Evolutionary conservation across 1,284 basidiomycete genomes (phyloP), one percentile per base, ranked within the genome.

Genomic region (Testicularia cyperi): DNA sequence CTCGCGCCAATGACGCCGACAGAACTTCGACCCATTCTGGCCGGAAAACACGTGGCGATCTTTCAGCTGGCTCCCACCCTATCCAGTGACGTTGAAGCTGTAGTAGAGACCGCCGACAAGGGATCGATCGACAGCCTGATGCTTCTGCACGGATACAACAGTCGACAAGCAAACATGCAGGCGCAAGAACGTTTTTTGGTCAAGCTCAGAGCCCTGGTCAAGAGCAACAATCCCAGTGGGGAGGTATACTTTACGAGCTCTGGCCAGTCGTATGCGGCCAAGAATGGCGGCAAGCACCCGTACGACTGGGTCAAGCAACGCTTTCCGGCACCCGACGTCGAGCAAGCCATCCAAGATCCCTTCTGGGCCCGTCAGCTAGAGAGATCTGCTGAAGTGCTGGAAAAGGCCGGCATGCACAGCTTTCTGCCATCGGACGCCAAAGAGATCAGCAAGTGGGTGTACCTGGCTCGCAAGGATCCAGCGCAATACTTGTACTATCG

Each of bases 111-210:
- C 19, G 45, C 49, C 14, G 49, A 60, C 12, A 16, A 4, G 6
- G 39, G 35, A 10, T 35, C 38, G 2, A 39, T 60, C 21, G 31
- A 46, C 3, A 27, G 14, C 8, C 44, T 38, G 32, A 54, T 60
- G 49, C 35, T 60, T 19, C 32, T 60, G n/a, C 56, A 54, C 21
- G 56, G 56, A 2, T 60, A 60, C 42, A 60, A 60, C 42, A 49
- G 45, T 26, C 22, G 35, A 15, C 56, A 60, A 16, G 19, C 5
- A 4, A 24, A 16, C 7, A 42, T 32, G 41, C 27, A 6, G 7
- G 7, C 7, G 16, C 38, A 60, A 29, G 38, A 33, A n/a, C 5
- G 13, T 5, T 49, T 54, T 18, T 12, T 54, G 8, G 36, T 15
- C 16, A 42, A 25, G 24, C 20, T 60, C 20, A 44, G 37, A 5